Evolutionary conservation across 192 early-diverging fungal genomes (phyloP), one percentile per base, ranked within the genome.

Genomic region (Rhizophlyctis rosea): DNA sequence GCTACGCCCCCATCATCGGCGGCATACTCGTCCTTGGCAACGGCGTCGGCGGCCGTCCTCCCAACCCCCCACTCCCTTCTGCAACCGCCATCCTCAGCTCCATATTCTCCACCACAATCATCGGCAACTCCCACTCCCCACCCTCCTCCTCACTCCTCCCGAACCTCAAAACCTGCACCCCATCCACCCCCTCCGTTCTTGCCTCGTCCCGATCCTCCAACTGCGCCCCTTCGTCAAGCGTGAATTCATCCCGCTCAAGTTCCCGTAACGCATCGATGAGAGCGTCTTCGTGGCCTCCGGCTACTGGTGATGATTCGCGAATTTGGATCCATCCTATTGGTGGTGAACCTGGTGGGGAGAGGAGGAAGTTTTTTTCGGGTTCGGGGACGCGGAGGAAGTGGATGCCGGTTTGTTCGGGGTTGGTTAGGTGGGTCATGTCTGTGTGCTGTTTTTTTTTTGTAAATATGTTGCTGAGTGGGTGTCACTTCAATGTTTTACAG

Each of bases 311-410:
- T 3, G 58, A 29, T 64, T 79, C 77, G 16, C 44, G 14, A 4
- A 62, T 34, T 48, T 81, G 79, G 2, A 70, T 61, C 79, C 79
- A 81, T 24, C 70, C 79, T 35, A 81, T 60, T 2, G 79, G 79
- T 21, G 79, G 79, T 5, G 75, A 77, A 0, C 81, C 81, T 5
- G 81, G 81, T 24, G 81, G 81, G 18, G 74, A 77, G 2, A 83
- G 62, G 18, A 83, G 62, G 64, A 80, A 83, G 64, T 81, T 80
- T 16, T 57, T 18, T 50, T 83, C 75, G 30, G 63, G 34, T 39
- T 63, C 61, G 5, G 81, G 81, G 7, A 83, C 76, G 32, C 68
- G 75, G 13, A 83, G 73, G 54, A 64, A 54, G 53, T 70, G 65
- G 39, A 66, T 54, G 44, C 48, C 25, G 21, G 54, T 67, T 24